Percentiles rank a stretch among this genome's conserved stretches.
phyloP scores from a whole-genome alignment of 2,329 filamentous ascomycete species.

The Curvularia spicifera region DNA sequence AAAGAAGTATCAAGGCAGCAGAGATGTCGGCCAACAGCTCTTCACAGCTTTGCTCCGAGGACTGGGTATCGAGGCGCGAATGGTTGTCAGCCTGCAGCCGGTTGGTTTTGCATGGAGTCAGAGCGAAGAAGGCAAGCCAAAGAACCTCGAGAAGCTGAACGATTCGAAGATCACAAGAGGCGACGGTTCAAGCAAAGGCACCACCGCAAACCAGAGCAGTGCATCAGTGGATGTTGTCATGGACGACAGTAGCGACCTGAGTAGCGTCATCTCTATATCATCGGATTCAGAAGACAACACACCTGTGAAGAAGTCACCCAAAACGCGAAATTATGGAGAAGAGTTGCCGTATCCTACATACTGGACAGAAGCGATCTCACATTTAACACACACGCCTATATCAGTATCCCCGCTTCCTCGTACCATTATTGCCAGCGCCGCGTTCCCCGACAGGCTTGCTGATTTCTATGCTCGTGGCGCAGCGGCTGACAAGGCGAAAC shows the following conservation, averaged over 20 bases:
- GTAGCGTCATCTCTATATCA: conserved; percentile 53
- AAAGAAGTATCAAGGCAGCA: conserved; percentile 74
- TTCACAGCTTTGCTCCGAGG: conserved; percentile 86
- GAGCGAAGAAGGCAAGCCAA: conserved; percentile 73
- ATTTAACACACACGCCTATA: conserved; percentile 77
- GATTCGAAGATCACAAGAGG: conserved; percentile 4
- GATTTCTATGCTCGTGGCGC: conserved; percentile 82
- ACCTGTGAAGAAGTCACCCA: conserved; percentile 51
- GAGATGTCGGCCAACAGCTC: conserved; percentile 86
- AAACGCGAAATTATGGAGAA: conserved; percentile 66
- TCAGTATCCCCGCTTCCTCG: conserved; percentile 74
- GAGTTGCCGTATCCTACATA: conserved; percentile 87
- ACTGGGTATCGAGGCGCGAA: conserved; percentile 78
- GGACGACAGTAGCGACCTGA: conserved; percentile 55
- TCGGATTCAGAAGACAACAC: conserved; percentile 61
- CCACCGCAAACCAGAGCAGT: conserved; percentile 11
- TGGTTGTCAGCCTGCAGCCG: conserved; percentile 85
- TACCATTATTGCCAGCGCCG: conserved; percentile 59
- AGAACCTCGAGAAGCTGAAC: conserved; percentile 43
- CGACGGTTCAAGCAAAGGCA: not conserved
- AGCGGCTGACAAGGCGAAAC: conserved; percentile 83
- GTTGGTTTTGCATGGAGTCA: conserved; percentile 92
- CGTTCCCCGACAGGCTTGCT: conserved; percentile 73
- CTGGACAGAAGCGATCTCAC: conserved; percentile 90
- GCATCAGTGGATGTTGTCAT: conserved; percentile 17